Evolutionary conservation across 2,329 filamentous ascomycete genomes (phyloP), one percentile per base, ranked within the genome.

Genomic region (Epichloe festucae): DNA sequence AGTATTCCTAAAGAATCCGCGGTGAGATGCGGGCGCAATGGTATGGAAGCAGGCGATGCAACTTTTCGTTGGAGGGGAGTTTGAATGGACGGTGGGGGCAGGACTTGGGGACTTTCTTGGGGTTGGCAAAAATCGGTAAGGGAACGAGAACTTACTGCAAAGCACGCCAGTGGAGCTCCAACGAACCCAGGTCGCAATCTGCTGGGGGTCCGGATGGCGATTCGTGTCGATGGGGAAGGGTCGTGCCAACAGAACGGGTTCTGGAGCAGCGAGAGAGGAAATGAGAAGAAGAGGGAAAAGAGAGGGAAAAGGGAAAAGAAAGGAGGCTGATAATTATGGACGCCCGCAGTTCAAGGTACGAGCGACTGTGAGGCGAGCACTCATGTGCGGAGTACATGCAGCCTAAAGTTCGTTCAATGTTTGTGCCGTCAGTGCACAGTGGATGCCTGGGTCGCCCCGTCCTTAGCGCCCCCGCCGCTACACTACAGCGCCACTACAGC

Each of bases 11-110:
- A 7, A 7, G n/a, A 46, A 44, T 17, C 12, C 14, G 42, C 19
- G 23, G 36, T 48, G 48, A 50, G 31, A 17, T n/a, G 21, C 21
- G 43, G 51, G 48, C 48, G 51, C 51, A 53, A 50, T 44, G 42
- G 31, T 44, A 40, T 31, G 43, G 39, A 39, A 44, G 36, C 17
- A 35, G 39, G 19, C 34, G 51, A 53, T 41, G 47, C 17, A 50
- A 39, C 36, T 49, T 53, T 41, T 53, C 36, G 43, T 50, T 49
- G 50, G 43, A 31, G 47, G 51, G 47, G 51, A 53, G 43, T 43
- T 46, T 50, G 34, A 47, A 52, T 15, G n/a, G 42, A 38, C 40
- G 35, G 50, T 50, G 51, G 47, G 51, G 51, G 43, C 41, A 23
- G 19, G 19, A 35, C 23, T 34, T 48, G 45, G 47, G 46, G 39